phyloP scores from a whole-genome alignment of 1,284 basidiomycete genomes.

The Ustilago esculenta region DNA sequence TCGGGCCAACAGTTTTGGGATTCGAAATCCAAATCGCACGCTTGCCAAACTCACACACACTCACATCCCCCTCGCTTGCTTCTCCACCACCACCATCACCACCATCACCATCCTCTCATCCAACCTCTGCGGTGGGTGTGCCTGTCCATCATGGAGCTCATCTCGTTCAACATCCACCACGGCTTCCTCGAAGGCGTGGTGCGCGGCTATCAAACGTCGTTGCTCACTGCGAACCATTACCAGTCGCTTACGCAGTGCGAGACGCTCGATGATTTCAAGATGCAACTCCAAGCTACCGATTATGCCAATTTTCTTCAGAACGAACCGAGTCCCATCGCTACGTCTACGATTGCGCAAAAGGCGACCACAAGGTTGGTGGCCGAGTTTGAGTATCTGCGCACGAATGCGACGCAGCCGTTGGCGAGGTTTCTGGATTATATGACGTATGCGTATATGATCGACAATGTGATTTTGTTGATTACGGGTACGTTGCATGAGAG shows the following conservation, averaged over 20 bases:
- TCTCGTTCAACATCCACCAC: conserved; percentile 63
- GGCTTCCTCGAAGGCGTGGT: conserved; percentile 78
- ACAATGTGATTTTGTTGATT: conserved; percentile 97
- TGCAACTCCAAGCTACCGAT: conserved; percentile 88
- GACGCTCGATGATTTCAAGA: conserved; percentile 81
- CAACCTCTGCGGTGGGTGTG: too few species aligned
- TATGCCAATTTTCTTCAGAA: conserved; percentile 99
- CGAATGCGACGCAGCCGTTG: conserved; percentile 89
- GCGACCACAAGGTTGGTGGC: conserved; percentile 93
- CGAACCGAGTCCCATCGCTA: conserved; percentile 93
- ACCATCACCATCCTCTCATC: too few species aligned
- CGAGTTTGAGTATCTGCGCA: conserved; percentile 94
- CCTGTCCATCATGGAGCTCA: conserved; percentile 58
- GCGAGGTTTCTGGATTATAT: conserved; percentile 97
- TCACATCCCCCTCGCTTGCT: too few species aligned
- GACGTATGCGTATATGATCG: conserved; percentile 99
- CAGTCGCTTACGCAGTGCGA: conserved; percentile 97
- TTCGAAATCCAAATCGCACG: too few species aligned
- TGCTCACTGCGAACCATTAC: conserved; percentile 88
- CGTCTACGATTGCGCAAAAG: conserved; percentile 92
- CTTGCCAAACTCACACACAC: too few species aligned
- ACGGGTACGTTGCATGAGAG: conserved; percentile 97
- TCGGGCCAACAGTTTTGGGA: too few species aligned
- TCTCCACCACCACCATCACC: too few species aligned
- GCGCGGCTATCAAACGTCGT: conserved; percentile 91